phyloP scores from a whole-genome alignment of 805 yeast genomes.

The Wickerhamiella siamensis region DNA sequence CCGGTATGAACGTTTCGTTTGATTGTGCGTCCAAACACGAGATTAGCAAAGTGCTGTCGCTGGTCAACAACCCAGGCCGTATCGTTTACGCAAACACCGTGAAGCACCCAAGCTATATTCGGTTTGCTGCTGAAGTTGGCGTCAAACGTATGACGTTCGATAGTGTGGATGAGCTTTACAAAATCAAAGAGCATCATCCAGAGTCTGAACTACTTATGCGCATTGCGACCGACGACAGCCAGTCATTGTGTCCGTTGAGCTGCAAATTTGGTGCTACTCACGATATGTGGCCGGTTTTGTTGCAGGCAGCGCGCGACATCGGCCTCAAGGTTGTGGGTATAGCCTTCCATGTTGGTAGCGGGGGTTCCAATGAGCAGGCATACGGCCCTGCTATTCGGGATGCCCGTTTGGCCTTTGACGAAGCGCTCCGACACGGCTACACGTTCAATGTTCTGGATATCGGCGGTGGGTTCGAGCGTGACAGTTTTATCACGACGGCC shows the following conservation, averaged over 20 bases:
- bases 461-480: conserved; percentile 80
- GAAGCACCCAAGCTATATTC: conserved; percentile 68
- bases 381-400: conserved; percentile 34
- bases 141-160: conserved; percentile 79
- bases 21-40: conserved; percentile 91
- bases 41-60: conserved; percentile 46
- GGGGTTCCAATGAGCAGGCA: conserved; percentile 66
- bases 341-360: conserved; percentile 93
- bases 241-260: conserved; percentile 72
- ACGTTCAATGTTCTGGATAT: conserved; percentile 52
- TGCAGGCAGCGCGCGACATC: conserved; percentile 46
- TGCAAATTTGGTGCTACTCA: conserved; percentile 80
- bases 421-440: conserved; percentile 35
- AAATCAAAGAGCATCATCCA: conserved; percentile 56
- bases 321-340: conserved; percentile 64
- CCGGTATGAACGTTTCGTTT: conserved; percentile 54
- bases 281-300: conserved; percentile 36
- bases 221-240: conserved; percentile 76
- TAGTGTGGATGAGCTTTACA: conserved; percentile 69
- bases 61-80: conserved; percentile 44
- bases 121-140: conserved; percentile 43
- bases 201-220: conserved; percentile 58
- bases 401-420: conserved; percentile 51
- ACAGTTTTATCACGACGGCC: conserved; percentile 45
- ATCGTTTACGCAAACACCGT: conserved; percentile 91